Percentiles rank a stretch among this genome's conserved stretches.
Conservation (phyloP, 2,329 filamentous ascomycete species). For the Colletotrichum lini region DNA sequence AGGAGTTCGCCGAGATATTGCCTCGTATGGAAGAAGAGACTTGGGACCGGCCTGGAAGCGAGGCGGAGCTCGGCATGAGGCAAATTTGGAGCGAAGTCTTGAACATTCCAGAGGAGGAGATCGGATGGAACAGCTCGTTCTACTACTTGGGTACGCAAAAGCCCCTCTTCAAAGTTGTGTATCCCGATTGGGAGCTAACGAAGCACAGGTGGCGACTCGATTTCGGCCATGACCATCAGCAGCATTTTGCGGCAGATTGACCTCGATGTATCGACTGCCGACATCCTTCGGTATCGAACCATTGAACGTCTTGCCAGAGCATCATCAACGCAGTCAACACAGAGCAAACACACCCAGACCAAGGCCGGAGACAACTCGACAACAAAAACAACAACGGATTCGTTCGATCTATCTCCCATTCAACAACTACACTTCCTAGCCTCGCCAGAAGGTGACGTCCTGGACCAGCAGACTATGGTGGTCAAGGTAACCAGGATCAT, state of each 20-base stretch:
- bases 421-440: slow-evolving; percentile 32
- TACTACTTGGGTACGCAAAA: slow-evolving; percentile 23
- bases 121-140: slow-evolving; percentile 24
- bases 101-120: slow-evolving; percentile 10
- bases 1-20: not conserved
- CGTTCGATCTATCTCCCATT: slow-evolving; percentile 18
- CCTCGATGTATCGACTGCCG: slow-evolving; percentile 3
- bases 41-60: not conserved
- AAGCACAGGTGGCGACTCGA: slow-evolving; percentile 25
- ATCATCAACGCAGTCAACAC: not conserved
- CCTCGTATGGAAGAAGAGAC: slow-evolving; percentile 1
- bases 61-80: not conserved
- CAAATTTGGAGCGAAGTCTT: slow-evolving; percentile 23
- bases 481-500: slow-evolving; percentile 10
- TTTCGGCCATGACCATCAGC: slow-evolving; percentile 31
- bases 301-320: slow-evolving; percentile 5
- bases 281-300: slow-evolving; percentile 11
- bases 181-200: not conserved
- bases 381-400: not conserved
- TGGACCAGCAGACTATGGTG: slow-evolving; percentile 32
- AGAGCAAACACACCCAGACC: too few species aligned
- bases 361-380: not conserved
- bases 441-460: slow-evolving; percentile 5
- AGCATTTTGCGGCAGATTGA: slow-evolving; percentile 12
- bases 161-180: rapidly evolving